Evolutionary conservation across 2,329 filamentous ascomycete species (phyloP).

Genomic region (Fusarium caatingaense): DNA sequence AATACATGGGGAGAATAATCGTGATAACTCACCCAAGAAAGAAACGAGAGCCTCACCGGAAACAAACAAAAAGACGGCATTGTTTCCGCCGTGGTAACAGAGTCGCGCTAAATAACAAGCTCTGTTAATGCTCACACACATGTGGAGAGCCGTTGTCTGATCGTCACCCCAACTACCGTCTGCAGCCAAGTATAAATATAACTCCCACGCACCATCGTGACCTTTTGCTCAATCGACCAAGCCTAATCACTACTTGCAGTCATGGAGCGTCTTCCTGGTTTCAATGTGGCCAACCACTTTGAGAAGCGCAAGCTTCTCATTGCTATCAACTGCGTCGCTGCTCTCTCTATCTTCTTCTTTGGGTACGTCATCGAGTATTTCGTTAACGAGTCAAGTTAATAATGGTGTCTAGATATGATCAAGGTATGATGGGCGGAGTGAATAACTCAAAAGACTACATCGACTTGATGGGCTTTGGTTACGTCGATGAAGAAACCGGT

Average conservation of each 20-base stretch:
- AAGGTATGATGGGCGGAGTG: conserved; percentile 42
- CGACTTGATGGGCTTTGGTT: conserved; percentile 41
- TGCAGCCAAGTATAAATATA: conserved; percentile 21
- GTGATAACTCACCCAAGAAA: background rate
- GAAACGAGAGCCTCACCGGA: conserved; percentile 14
- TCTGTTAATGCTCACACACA: background rate
- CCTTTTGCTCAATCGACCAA: background rate
- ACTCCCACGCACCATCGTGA: background rate
- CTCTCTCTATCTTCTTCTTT: conserved; percentile 44
- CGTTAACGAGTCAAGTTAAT: accelerated
- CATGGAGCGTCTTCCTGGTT: conserved; percentile 35
- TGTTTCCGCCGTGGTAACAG: conserved; percentile 6
- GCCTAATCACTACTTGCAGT: background rate
- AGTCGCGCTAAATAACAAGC: background rate
- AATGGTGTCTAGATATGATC: conserved; percentile 2
- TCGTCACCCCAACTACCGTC: conserved; percentile 2
- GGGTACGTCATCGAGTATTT: conserved; percentile 22
- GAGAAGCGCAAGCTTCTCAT: conserved; percentile 44
- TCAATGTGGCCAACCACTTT: conserved; percentile 36
- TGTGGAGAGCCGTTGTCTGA: conserved; percentile 11
- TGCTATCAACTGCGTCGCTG: conserved; percentile 40
- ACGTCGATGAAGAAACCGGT: conserved; percentile 33
- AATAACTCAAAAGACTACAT: conserved; percentile 38
- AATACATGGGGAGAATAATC: too few relatives aligned
- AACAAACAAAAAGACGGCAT: background rate